phyloP scores from a whole-genome alignment of 768 basidiomycete genomes.

The Suillus spraguei region DNA sequence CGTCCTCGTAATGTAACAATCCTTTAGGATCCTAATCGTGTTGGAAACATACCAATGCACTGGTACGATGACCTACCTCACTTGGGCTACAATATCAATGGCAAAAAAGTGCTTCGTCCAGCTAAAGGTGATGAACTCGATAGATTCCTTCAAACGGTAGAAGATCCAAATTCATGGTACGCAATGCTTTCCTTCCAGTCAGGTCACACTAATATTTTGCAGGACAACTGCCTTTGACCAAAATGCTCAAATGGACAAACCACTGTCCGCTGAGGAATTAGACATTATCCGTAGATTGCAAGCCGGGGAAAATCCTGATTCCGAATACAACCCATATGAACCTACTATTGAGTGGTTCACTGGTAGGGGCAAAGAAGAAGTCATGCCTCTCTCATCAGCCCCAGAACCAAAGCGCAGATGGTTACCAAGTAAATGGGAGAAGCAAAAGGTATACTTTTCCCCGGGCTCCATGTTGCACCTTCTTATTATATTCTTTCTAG shows the following conservation, averaged over 20 bases:
- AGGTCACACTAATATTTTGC: conserved; percentile 5
- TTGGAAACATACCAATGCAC: conserved; percentile 94
- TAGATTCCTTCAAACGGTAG: conserved; percentile 92
- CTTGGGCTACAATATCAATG: conserved; percentile 94
- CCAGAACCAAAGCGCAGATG: conserved; percentile 97
- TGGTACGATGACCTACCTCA: conserved; percentile 99
- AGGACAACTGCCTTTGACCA: conserved; percentile 96
- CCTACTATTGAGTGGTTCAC: conserved; percentile 97
- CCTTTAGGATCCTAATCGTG: conserved; percentile 84
- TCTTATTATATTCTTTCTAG: conserved; percentile 41
- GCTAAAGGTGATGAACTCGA: conserved; percentile 96
- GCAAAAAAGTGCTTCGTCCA: conserved; percentile 91
- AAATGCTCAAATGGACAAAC: conserved; percentile 80
- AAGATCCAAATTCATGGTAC: conserved; percentile 89
- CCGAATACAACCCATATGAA: conserved; percentile 88
- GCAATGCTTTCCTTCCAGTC: conserved; percentile 23
- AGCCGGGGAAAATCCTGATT: conserved; percentile 89
- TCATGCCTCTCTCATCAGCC: conserved; percentile 89
- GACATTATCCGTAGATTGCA: conserved; percentile 95
- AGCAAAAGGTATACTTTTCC: conserved; percentile 76
- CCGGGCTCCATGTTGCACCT: neutral
- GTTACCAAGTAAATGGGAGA: conserved; percentile 99
- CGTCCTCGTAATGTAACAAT: conserved; percentile 15
- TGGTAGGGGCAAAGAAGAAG: conserved; percentile 90
- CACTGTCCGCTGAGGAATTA: conserved; percentile 86